phyloP scores from a whole-genome alignment of 2,329 filamentous ascomycete species.

The Herpotrichia juniperi region DNA sequence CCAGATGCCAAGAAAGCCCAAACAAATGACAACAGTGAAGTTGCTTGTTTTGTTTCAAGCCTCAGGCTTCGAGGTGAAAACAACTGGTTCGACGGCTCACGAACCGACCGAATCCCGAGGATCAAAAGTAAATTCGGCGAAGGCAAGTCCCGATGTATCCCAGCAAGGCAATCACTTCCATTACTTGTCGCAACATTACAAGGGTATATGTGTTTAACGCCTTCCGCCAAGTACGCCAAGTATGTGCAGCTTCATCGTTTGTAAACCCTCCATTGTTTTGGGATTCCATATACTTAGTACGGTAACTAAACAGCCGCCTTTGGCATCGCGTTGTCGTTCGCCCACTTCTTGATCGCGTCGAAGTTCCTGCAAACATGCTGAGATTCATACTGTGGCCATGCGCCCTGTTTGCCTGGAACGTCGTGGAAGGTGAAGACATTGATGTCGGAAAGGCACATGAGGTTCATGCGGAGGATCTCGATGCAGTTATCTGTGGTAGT shows the following conservation, averaged over 20 bases:
- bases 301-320: slow-evolving; percentile 22
- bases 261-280: background rate
- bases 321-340: slow-evolving; percentile 39
- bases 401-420: slow-evolving; percentile 24
- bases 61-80: background rate
- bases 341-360: slow-evolving; percentile 41
- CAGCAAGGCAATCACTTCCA: background rate
- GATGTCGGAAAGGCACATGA: slow-evolving; percentile 43
- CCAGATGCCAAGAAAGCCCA: background rate
- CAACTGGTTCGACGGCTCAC: background rate
- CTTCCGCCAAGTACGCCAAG: background rate
- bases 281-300: background rate
- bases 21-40: background rate
- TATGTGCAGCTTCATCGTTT: background rate
- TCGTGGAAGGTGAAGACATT: slow-evolving; percentile 43
- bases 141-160: background rate
- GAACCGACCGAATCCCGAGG: too few relatives aligned
- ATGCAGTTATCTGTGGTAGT: slow-evolving; percentile 38
- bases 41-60: slow-evolving; percentile 1
- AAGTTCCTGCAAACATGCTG: slow-evolving; percentile 43
- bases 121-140: too few relatives aligned
- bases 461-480: slow-evolving; percentile 43
- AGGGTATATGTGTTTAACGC: slow-evolving; percentile 2
- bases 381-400: slow-evolving; percentile 39
- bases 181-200: background rate